Base-by-base conservation (phyloP, 2,329 filamentous ascomycete species). In the Leptosphaerulina australis region DNA sequence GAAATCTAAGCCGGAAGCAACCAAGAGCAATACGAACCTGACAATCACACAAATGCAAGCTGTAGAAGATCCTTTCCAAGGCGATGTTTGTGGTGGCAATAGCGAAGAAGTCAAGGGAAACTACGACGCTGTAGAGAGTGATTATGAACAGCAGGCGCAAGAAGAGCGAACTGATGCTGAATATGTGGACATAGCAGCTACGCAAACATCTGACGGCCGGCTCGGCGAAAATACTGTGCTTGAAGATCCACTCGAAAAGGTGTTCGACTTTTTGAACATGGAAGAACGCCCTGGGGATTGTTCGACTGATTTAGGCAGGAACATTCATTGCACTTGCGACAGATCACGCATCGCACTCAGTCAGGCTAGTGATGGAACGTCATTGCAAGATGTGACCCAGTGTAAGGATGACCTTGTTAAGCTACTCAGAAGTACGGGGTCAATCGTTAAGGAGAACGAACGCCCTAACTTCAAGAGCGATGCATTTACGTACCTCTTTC, bases 401-500 rank as follows among this genome's bases (percentile, higher is more conserved):
- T 51, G 43, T 3, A 44, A 31, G 3, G 29, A 55, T 10, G 31
- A 47, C 0, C n/a, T 69, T 14, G 35, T 37, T 20, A 21, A 11
- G 0, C 11, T 53, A 11, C 59, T 69, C 1, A 31, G n/a, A 4
- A 36, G 24, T 3, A 45, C 55, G 2, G 15, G 20, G 2, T 26
- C 28, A 0, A 11, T 5, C 2, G 34, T 58, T 3, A 14, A 44
- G 8, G 22, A 44, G 3, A 28, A 59, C 2, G 11, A 56, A 12
- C 59, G 25, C 8, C 21, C 28, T 15, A 20, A 11, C 3, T 60
- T 70, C 48, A 71, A 70, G 40, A 14, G 15, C 11, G 69, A 72
- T 28, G 64, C 63, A 1, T 71, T 61, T 44, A 48, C 45, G 1
- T 56, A 66, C 33, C 35, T 70, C 3, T 71, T 72, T 36, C 59